These are phyloP conservation scores for Penicillium hordei DNA, from an alignment of 2,329 filamentous ascomycete species.

Conservation along the genomic window DNA sequence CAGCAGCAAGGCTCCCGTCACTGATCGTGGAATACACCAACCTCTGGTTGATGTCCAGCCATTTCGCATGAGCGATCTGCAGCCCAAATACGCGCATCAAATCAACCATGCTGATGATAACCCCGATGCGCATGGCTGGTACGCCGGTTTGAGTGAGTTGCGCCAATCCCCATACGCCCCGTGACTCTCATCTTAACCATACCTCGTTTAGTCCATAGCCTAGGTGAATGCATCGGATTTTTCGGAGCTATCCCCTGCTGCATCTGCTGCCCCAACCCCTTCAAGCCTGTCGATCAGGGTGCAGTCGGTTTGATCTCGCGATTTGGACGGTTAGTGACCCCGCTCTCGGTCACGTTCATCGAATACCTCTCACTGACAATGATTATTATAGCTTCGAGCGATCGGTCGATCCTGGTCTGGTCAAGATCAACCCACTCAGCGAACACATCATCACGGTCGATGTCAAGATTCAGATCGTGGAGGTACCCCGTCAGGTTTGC, in stretches of 20 bases:
- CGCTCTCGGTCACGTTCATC: no score
- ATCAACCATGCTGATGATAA: constrained; percentile 63
- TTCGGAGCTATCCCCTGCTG: constrained; percentile 89
- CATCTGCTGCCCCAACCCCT: constrained; percentile 89
- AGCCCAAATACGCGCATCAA: constrained; percentile 74
- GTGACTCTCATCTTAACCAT: constrained; percentile 1
- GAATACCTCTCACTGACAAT: constrained; percentile 3
- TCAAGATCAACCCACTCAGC: constrained; percentile 94
- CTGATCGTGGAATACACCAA: constrained; percentile 27
- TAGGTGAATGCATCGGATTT: constrained; percentile 74
- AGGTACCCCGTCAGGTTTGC: constrained; percentile 94
- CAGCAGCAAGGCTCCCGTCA: constrained; percentile 38
- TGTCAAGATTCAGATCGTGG: constrained; percentile 97
- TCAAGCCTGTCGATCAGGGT: constrained; percentile 87
- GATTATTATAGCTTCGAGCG: constrained; percentile 66
- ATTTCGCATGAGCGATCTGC: constrained; percentile 77
- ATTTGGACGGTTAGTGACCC: constrained; percentile 63
- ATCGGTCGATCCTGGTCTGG: constrained; percentile 92
- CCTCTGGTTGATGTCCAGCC: constrained; percentile 71
- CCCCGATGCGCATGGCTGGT: constrained; percentile 77
- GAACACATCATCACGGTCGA: constrained; percentile 89
- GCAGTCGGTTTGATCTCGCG: constrained; percentile 94
- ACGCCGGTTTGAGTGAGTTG: constrained; percentile 75
- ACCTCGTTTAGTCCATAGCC: constrained; percentile 59
- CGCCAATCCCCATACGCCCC: not conserved